phyloP scores from a whole-genome alignment of 2,329 filamentous ascomycete species.

The Hansfordia pulvinata region DNA sequence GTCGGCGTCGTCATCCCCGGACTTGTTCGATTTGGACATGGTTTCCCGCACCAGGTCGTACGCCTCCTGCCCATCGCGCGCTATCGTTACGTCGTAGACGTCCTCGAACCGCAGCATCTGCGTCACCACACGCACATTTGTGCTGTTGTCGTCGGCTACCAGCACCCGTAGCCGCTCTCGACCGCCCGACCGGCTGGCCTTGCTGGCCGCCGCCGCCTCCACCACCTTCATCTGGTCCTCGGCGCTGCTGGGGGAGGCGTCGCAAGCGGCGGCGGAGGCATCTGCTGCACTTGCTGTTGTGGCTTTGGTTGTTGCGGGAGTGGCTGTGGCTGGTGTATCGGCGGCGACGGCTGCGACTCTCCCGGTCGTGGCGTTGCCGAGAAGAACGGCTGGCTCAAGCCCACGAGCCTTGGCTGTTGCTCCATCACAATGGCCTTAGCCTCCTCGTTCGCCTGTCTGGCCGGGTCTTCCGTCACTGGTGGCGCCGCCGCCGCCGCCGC shows the following conservation, averaged over 20 bases:
- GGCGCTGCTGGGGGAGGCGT: too few species aligned
- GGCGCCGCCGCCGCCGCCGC: conserved; percentile 34
- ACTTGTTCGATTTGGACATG: conserved; percentile 56
- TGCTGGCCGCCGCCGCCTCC: conserved; percentile 47
- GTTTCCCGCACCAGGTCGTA: conserved; percentile 73
- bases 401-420: conserved; percentile 65
- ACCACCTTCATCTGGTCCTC: conserved; percentile 53
- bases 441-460: conserved; percentile 14
- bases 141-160: conserved; percentile 60
- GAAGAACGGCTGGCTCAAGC: conserved; percentile 75
- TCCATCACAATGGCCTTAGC: conserved; percentile 37
- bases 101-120: conserved; percentile 62
- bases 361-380: conserved; percentile 26
- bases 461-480: conserved; percentile 20
- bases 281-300: conserved; percentile 6
- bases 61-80: conserved; percentile 76
- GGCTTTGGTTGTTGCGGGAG: conserved; percentile 7
- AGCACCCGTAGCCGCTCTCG: conserved; percentile 66
- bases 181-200: too few species aligned
- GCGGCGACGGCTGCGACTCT: conserved; percentile 15
- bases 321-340: conserved; percentile 17
- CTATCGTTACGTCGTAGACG: conserved; percentile 78
- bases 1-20: too few species aligned
- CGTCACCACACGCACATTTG: conserved; percentile 44
- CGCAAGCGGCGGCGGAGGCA: conserved; percentile 28